Conservation (phyloP, 2,329 filamentous ascomycete species). For the Epichloe amarillans region DNA sequence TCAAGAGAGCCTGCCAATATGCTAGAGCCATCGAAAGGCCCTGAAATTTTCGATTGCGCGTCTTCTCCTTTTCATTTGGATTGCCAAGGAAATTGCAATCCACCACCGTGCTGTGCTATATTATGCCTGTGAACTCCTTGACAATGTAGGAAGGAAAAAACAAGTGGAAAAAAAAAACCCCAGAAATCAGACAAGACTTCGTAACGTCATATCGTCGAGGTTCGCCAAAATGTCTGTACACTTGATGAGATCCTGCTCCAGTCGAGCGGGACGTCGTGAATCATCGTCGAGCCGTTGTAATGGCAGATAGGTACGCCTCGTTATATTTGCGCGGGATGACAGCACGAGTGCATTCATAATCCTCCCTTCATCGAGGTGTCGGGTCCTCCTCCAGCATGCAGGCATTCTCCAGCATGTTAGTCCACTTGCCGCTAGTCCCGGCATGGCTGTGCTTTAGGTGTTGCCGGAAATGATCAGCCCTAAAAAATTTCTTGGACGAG, state of each 20-base stretch:
- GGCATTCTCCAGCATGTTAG: conserved; percentile 90
- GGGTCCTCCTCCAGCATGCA: conserved; percentile 83
- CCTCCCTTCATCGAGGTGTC: conserved; percentile 16
- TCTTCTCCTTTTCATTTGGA: not conserved
- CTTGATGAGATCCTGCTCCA: no score
- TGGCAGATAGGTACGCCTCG: no score
- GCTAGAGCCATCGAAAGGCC: not conserved
- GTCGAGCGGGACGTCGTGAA: not conserved
- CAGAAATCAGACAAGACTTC: not conserved
- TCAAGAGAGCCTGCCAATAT: not conserved
- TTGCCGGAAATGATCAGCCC: conserved; percentile 94
- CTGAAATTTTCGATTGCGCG: not conserved
- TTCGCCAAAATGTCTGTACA: not conserved
- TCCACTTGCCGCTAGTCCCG: conserved; percentile 96
- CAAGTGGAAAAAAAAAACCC: not conserved
- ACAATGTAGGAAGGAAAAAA: not conserved
- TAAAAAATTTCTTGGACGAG: conserved; percentile 97
- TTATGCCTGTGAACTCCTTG: not conserved
- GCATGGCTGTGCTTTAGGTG: conserved; percentile 96
- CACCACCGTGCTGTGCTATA: not conserved
- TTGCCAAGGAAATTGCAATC: not conserved
- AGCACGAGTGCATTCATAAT: not conserved
- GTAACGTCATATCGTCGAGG: not conserved
- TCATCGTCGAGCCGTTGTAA: not conserved
- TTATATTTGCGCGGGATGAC: not conserved